phyloP scores from a whole-genome alignment of 1,284 basidiomycete species.

The Trichosporon sp. region DNA sequence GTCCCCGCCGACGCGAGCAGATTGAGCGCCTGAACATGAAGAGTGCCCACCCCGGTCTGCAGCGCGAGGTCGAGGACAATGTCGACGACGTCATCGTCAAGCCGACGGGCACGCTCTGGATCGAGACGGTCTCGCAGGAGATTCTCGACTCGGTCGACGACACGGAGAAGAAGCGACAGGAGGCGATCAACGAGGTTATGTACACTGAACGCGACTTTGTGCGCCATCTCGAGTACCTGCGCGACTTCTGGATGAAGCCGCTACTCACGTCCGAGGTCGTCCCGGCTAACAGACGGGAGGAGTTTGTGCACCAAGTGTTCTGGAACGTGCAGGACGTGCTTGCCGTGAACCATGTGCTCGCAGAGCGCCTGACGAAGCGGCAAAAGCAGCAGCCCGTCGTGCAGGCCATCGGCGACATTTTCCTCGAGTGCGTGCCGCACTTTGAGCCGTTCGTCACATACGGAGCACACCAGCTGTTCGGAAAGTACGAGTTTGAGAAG shows the following conservation, averaged over 20 bases:
- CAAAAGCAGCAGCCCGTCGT: constrained; percentile 93
- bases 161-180: constrained; percentile 90
- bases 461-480: constrained; percentile 94
- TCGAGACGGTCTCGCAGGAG: constrained; percentile 91
- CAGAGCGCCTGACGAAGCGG: constrained; percentile 89
- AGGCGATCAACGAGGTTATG: constrained; percentile 98
- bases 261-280: constrained; percentile 69
- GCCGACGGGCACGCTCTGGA: constrained; percentile 93
- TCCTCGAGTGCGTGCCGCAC: constrained; percentile 79
- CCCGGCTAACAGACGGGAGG: constrained; percentile 66
- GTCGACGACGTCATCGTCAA: constrained; percentile 68
- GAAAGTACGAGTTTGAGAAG: constrained; percentile 98
- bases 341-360: constrained; percentile 77
- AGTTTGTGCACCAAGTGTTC: constrained; percentile 91
- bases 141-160: constrained; percentile 88
- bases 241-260: constrained; percentile 89
- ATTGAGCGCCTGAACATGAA: constrained; percentile 88
- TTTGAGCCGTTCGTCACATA: constrained; percentile 92
- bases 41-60: constrained; percentile 72
- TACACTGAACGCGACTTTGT: constrained; percentile 99
- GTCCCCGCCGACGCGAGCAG: constrained; percentile 88
- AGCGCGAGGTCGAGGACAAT: constrained; percentile 66
- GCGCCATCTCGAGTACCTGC: constrained; percentile 93
- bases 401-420: constrained; percentile 84
- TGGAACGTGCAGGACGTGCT: constrained; percentile 98